Conservation (phyloP, 2,329 filamentous ascomycete species). For the Trichothecium sympodiale region DNA sequence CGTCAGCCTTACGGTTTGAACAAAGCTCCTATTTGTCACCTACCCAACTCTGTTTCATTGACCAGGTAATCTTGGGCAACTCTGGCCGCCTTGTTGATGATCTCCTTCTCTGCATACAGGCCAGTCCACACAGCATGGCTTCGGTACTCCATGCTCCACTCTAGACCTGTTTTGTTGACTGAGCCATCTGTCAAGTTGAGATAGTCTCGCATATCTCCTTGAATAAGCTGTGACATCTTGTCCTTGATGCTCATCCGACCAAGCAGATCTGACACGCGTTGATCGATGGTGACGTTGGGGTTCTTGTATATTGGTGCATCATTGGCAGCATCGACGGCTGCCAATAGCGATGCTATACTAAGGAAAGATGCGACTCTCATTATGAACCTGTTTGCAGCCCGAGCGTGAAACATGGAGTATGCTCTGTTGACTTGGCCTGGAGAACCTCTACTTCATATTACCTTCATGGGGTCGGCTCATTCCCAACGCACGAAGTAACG, state of each 20-base stretch:
- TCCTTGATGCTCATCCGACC: slow-evolving; percentile 65
- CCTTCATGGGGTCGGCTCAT: no score
- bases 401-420: no score
- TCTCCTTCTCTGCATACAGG: slow-evolving; percentile 51
- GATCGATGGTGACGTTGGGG: slow-evolving; percentile 48
- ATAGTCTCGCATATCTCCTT: slow-evolving; percentile 64
- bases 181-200: slow-evolving; percentile 54
- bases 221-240: slow-evolving; percentile 58
- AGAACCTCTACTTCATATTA: no score
- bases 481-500: no score
- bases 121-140: slow-evolving; percentile 66
- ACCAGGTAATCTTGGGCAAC: slow-evolving; percentile 58
- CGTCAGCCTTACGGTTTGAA: neutral
- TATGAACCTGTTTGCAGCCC: slow-evolving; percentile 1
- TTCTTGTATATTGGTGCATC: slow-evolving; percentile 47
- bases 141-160: slow-evolving; percentile 53
- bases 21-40: neutral
- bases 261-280: slow-evolving; percentile 55
- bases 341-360: slow-evolving; percentile 13
- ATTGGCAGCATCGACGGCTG: slow-evolving; percentile 13
- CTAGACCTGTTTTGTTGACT: slow-evolving; percentile 58
- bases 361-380: slow-evolving; percentile 18
- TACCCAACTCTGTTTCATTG: slow-evolving; percentile 28
- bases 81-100: slow-evolving; percentile 51
- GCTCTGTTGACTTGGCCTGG: no score